Evolutionary conservation across 495 filamentous ascomycete species (phyloP), one percentile per base, ranked within the genome.

Genomic region (Echria macrotheca): DNA sequence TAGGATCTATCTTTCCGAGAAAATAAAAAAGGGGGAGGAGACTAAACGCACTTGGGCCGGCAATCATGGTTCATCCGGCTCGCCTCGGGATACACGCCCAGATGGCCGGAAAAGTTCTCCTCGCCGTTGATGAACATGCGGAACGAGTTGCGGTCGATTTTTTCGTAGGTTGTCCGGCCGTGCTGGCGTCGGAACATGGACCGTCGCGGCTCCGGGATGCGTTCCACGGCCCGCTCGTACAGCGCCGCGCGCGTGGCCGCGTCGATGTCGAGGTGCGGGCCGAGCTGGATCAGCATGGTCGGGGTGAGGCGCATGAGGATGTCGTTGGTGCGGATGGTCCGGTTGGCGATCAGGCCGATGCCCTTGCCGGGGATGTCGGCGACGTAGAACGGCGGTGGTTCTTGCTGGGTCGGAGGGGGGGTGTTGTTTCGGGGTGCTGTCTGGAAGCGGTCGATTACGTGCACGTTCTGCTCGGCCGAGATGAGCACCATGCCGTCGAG

Each of bases 61-160:
- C 71, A 73, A 44, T 72, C 70, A 36, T 74, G 70, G 44, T 73
- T 73, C 7, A 73, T 50, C 40, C 54, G 54, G 22, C 61, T 59
- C 12, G 71, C 58, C 6, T 70, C 67, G 0, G 64, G 63, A 37
- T 65, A 74, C 19, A 52, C 47, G 5, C 55, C 69, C 1, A 72
- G 44, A 35, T 74, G 71, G 7, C 56, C 40, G 0, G 58, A 58
- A 0, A 58, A 52, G 4, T 61, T 54, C 0, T 53, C 32, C 0
- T 56, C 44, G 5, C 63, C 62, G 37, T 59, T 58, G 33, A 71
- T 48, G 22, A 67, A 67, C 43, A 70, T 31, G 21, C 65, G 64
- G 25, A 74, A 74, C 5, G 63, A 52, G 35, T 74, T 74, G 18
- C 53, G 61, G 44, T 70, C 63, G 22, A 71, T 51, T 54, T 70